Conservation (phyloP, 495 filamentous ascomycete species). For the Thermothielavioides terrestris region DNA sequence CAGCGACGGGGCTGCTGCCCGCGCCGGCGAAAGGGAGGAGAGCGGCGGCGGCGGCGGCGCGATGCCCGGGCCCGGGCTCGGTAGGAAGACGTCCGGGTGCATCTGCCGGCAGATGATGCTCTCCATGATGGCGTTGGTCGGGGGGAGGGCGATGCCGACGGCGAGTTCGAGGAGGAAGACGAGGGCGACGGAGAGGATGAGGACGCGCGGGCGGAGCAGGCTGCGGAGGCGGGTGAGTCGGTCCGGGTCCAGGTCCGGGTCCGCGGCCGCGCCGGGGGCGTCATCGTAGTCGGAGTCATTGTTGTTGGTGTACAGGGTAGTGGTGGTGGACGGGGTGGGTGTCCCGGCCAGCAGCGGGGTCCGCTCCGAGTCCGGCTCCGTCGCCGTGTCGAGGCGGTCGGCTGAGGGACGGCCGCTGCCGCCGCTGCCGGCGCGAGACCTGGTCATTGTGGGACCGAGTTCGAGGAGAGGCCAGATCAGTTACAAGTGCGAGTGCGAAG, state of each 20-base stretch:
- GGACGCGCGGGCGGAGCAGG: constrained; percentile 17
- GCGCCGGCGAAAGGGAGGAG: neutral
- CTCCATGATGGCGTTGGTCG: constrained; percentile 26
- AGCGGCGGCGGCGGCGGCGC: neutral
- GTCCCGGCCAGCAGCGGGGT: constrained; percentile 11
- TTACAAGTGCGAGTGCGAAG: no score
- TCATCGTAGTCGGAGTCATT: neutral
- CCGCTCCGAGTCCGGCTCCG: constrained; percentile 1
- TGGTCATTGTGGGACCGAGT: neutral
- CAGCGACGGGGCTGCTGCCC: neutral
- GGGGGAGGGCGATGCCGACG: constrained; percentile 12
- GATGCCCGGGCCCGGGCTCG: neutral
- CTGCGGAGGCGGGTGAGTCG: neutral
- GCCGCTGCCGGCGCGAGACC: neutral
- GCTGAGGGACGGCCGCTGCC: no score
- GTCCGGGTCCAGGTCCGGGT: no score
- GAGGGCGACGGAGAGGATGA: constrained; percentile 16
- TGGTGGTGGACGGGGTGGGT: neutral
- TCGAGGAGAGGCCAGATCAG: neutral
- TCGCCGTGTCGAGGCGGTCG: neutral
- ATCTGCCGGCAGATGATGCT: constrained; percentile 25
- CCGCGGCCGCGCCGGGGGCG: neutral
- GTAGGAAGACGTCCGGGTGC: constrained; percentile 18
- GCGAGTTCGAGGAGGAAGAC: constrained; percentile 25
- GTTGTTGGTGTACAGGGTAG: neutral